phyloP scores from a whole-genome alignment of 2,329 filamentous ascomycete genomes.

The Alternaria angustiovoidea region DNA sequence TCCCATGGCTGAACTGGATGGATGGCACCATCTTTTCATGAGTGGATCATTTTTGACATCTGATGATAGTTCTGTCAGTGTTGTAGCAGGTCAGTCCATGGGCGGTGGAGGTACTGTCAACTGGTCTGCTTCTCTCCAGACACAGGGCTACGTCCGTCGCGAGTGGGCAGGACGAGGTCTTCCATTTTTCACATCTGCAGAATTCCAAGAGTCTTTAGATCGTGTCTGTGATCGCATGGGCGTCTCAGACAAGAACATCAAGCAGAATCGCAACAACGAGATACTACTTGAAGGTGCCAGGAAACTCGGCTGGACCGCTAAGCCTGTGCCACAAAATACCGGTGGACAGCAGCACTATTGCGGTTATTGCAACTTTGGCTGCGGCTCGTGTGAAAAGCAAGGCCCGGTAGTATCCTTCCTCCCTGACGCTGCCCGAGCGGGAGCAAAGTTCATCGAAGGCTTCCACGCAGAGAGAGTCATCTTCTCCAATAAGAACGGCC shows the following conservation, averaged over 20 bases:
- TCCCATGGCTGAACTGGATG: constrained; percentile 74
- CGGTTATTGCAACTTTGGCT: constrained; percentile 67
- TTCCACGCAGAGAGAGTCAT: constrained; percentile 75
- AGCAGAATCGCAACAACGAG: constrained; percentile 76
- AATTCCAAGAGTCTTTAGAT: constrained; percentile 82
- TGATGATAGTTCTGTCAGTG: constrained; percentile 59
- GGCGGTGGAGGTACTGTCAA: constrained; percentile 90
- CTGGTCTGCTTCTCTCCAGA: constrained; percentile 75
- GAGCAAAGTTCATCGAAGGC: constrained; percentile 84
- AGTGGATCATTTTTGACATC: constrained; percentile 68
- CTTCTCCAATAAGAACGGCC: constrained; percentile 67
- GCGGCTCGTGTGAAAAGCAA: constrained; percentile 74
- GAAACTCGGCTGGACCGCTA: constrained; percentile 75
- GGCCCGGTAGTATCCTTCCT: constrained; percentile 80
- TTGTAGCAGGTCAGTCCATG: constrained; percentile 76
- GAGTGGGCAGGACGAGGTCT: constrained; percentile 81
- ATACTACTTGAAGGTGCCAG: constrained; percentile 77
- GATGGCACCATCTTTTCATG: constrained; percentile 72
- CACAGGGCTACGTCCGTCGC: constrained; percentile 76
- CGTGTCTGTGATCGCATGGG: constrained; percentile 82
- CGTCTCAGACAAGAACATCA: constrained; percentile 69
- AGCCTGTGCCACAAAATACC: constrained; percentile 79
- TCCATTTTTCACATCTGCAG: constrained; percentile 74
- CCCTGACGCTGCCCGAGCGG: constrained; percentile 78
- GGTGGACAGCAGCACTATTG: constrained; percentile 78